Percentiles rank a stretch among this genome's conserved stretches.
Evolutionary conservation across 2,329 filamentous ascomycete species (phyloP).

Genomic region (Fusarium mangiferae): DNA sequence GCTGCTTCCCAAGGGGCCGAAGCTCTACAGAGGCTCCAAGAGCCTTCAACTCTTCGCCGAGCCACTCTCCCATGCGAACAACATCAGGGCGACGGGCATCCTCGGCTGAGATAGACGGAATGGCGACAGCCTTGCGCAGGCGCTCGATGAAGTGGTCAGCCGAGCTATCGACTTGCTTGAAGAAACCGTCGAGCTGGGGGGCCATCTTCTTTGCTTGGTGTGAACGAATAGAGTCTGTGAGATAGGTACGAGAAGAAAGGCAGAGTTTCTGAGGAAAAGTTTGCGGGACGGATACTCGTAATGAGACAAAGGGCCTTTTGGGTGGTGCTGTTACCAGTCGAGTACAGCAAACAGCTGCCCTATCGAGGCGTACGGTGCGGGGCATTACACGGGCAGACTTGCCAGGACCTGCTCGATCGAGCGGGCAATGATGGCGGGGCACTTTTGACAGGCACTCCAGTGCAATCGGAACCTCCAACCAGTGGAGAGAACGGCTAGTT

Average conservation of each 20-base stretch:
- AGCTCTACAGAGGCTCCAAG: constrained; percentile 91
- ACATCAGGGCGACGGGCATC: constrained; percentile 91
- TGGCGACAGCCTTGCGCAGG: constrained; percentile 90
- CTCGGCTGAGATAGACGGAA: constrained; percentile 94
- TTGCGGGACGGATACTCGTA: constrained; percentile 31
- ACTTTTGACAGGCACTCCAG: constrained; percentile 10
- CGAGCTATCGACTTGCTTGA: constrained; percentile 87
- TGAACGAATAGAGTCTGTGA: constrained; percentile 62
- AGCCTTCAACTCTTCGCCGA: constrained; percentile 81
- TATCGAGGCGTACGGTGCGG: constrained; percentile 55
- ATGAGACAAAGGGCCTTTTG: constrained; percentile 42
- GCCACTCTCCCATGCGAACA: constrained; percentile 94
- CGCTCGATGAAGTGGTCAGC: constrained; percentile 88
- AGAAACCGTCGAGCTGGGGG: constrained; percentile 89
- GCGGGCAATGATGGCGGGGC: constrained; percentile 44
- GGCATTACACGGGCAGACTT: constrained; percentile 52
- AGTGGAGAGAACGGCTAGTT: constrained; percentile 40
- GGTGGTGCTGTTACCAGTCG: constrained; percentile 36
- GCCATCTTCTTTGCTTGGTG: constrained; percentile 83
- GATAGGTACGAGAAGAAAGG: constrained; percentile 55
- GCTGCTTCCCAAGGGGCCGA: constrained; percentile 89
- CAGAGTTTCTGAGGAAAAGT: constrained; percentile 25
- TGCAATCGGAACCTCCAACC: constrained; percentile 8
- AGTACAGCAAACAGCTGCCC: constrained; percentile 43
- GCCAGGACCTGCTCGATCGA: constrained; percentile 42